Percentiles rank a stretch among this genome's conserved stretches.
phyloP scores from a whole-genome alignment of 2,329 filamentous ascomycete genomes.

The Endoconidiophora polonica region DNA sequence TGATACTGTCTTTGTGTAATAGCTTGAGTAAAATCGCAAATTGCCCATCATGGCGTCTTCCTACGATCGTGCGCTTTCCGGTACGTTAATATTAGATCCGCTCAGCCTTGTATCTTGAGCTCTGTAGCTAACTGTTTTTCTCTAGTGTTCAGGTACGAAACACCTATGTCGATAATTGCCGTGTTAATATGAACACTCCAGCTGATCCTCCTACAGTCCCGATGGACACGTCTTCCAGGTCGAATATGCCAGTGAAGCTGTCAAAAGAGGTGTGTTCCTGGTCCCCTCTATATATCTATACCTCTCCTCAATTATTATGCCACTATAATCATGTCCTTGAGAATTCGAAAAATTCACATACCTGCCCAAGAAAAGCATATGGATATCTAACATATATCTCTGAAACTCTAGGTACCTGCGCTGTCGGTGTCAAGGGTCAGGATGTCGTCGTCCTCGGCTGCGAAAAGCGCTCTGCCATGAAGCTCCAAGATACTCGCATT shows the following conservation, averaged over 20 bases:
- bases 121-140: conserved; percentile 25
- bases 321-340: neutral
- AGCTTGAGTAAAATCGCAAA: conserved; percentile 3
- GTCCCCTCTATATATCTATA: neutral
- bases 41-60: conserved; percentile 58
- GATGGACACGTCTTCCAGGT: conserved; percentile 99
- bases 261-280: conserved; percentile 66
- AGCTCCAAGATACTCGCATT: conserved; percentile 97
- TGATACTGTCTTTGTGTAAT: neutral
- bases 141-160: conserved; percentile 78
- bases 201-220: conserved; percentile 51
- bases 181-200: neutral
- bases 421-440: conserved; percentile 87
- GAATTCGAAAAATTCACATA: no score
- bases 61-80: conserved; percentile 97
- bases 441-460: conserved; percentile 95
- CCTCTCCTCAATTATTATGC: no score
- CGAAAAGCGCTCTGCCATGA: conserved; percentile 98
- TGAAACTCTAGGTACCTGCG: conserved; percentile 60
- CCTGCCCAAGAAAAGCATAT: conserved; percentile 5
- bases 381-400: conserved; percentile 12
- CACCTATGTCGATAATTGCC: conserved; percentile 71
- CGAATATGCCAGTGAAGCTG: conserved; percentile 96
- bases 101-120: conserved; percentile 18
- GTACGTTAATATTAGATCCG: conserved; percentile 31